Evolutionary conservation across 2,329 filamentous ascomycete genomes (phyloP).

Genomic region (Beauveria pseudobassiana): DNA sequence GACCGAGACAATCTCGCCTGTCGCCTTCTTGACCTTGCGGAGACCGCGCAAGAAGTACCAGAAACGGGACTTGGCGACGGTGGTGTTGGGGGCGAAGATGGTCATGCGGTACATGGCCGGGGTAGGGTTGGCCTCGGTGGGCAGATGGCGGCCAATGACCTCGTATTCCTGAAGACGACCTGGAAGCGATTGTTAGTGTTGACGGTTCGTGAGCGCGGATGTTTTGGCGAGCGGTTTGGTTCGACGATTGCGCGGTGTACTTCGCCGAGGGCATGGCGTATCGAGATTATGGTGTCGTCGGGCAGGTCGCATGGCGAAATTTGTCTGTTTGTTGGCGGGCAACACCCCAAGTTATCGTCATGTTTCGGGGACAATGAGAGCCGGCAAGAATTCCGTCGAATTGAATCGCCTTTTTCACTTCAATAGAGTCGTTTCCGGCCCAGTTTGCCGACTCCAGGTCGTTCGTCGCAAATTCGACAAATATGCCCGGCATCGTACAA

Average conservation of each 20-base stretch:
- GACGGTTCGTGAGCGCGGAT: neutral
- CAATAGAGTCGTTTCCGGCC: neutral
- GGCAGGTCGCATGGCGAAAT: neutral
- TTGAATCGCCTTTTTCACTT: neutral
- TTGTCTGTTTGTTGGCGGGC: neutral
- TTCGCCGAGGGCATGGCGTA: neutral
- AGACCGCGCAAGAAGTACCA: slow-evolving; percentile 99
- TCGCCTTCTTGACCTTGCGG: slow-evolving; percentile 99
- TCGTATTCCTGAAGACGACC: slow-evolving; percentile 99
- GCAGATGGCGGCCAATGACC: slow-evolving; percentile 99
- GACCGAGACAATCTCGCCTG: slow-evolving; percentile 96
- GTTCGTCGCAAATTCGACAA: neutral
- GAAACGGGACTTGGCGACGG: slow-evolving; percentile 99
- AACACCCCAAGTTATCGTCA: neutral
- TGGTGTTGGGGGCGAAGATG: slow-evolving; percentile 96
- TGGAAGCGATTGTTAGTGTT: slow-evolving; percentile 37
- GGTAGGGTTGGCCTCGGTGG: slow-evolving; percentile 92
- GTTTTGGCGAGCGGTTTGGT: neutral
- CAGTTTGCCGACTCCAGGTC: neutral
- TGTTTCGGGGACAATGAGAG: neutral
- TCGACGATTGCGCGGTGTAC: slow-evolving; percentile 3
- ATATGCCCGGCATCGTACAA: neutral
- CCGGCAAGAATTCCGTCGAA: neutral
- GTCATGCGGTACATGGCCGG: slow-evolving; percentile 99
- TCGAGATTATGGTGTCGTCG: neutral